Conservation (phyloP, 2,329 filamentous ascomycete species). For the Mariannaea elegans region DNA sequence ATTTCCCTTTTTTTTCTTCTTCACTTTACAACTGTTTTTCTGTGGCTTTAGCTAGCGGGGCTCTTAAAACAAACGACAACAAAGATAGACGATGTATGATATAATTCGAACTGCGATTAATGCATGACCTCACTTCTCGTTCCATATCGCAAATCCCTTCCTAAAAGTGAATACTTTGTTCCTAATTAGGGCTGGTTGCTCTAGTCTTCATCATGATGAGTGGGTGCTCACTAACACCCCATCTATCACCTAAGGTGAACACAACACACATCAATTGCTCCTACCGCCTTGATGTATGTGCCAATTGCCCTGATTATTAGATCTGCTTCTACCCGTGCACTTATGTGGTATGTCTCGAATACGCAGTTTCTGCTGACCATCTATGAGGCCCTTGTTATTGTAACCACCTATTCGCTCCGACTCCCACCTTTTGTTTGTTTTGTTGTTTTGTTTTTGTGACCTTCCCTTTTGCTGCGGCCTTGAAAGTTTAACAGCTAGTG, state of each 20-base stretch:
- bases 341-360: neutral
- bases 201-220: too few species aligned
- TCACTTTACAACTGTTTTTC: neutral
- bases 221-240: too few species aligned
- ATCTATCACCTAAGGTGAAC: neutral
- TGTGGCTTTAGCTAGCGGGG: slow-evolving; percentile 4
- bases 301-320: neutral
- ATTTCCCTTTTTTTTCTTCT: neutral
- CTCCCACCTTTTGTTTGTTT: too few species aligned
- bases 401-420: neutral
- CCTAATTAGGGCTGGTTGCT: too few species aligned
- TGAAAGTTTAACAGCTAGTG: neutral
- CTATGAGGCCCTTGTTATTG: neutral
- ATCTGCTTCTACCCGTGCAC: neutral
- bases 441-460: too few species aligned
- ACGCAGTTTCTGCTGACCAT: neutral
- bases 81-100: slow-evolving; percentile 35
- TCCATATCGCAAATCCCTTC: too few species aligned
- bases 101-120: slow-evolving; percentile 12
- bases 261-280: slow-evolving; percentile 1
- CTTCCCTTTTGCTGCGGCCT: neutral
- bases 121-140: neutral
- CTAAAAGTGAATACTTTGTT: too few species aligned
- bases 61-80: neutral
- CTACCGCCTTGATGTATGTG: neutral